Evolutionary conservation across 1,284 basidiomycete genomes (phyloP), one percentile per base, ranked within the genome.

Genomic region (Ceratorhiza oryzae-sativae): DNA sequence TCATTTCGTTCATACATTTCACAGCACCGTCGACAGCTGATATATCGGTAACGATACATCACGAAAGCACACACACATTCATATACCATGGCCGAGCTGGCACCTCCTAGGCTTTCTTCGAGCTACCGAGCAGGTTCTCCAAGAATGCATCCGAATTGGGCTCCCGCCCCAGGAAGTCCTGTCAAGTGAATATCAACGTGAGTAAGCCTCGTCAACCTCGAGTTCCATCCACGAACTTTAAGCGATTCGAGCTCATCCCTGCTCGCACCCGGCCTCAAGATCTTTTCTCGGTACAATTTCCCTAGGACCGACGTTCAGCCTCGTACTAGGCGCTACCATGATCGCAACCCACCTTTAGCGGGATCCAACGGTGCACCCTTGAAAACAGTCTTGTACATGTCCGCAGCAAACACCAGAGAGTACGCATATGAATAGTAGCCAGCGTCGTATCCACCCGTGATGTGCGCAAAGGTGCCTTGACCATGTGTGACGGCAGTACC

Each of bases 341-440:
- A 15, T 13, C 36, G 27, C 36, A 27, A 60, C 72, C 20, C 42
- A 42, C 87, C 87, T 15, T 86, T 86, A 25, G 80, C 80, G 1
- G 89, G 87, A 77, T 90, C 86, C 73, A 94, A 82, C 27, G 91
- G 92, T 75, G 91, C 88, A 49, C 83, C 81, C 78, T 90, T 89
- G 83, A 94, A 94, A n/a, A 93, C 86, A 4, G 89, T 89, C 53
- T 84, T 82, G 79, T 90, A 93, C 90, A 93, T 93, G 79, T 93
- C 91, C 51, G 88, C 85, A 0, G 90, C 89, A 79, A 91, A 92
- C 36, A 91, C 90, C 23, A 90, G 83, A 6, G 88, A 90, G 75
- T 89, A 91, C 1, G 85, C 88, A 27, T 79, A 89, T 83, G 90
- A 90, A 77, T 93, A 93, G 78, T 93, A 93, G 13, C 91, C 91